Base-by-base conservation (phyloP, 2,329 filamentous ascomycete genomes). In the Colletotrichum sojae region DNA sequence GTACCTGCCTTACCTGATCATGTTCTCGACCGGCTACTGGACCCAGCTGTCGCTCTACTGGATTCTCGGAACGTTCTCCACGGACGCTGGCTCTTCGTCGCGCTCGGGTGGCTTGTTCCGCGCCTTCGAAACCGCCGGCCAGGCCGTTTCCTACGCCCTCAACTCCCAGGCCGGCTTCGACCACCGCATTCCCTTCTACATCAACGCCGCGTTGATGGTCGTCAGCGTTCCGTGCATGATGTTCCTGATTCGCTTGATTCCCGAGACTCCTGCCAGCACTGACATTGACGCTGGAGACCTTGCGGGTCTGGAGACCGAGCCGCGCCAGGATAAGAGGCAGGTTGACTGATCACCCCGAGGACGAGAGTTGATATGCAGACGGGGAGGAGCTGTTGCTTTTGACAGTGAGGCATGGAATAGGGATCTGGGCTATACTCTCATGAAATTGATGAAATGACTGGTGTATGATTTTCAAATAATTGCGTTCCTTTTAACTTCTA, bases 11-110 rank as follows among this genome's bases (percentile, higher is more conserved):
- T 67, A 67, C 1, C 64, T 67, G 2, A 39, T 67, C 53, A 67
- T 53, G 22, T 67, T 67, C 18, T 22, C 52, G 12, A 67, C 65
- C 12, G 53, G 53, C 6, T 67, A 67, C 59, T 64, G 52, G 65
- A 57, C 52, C 2, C 65, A 64, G 46, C 18, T 67, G 46, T 67
- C 65, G 0, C 78, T 81, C 5, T 81, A 81, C 72, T 81, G 79
- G 79, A 78, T 80, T 20, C 72, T 81, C 15, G 78, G 77, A 36
- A 78, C 75, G 4, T 78, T 80, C 22, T 77, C 78, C 2, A 77
- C 75, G 0, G 78, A 81, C 22, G 74, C 79, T 1, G 75, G 77
- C 46, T 72, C 74, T 5, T 76, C 74, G 5, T 72, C 77, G 6
- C 73, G 76, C 18, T 75, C 75, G 0, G 76, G 77, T 4, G 76